Evolutionary conservation across 2,329 filamentous ascomycete genomes (phyloP), one percentile per base, ranked within the genome.

Genomic region (Trichophyton mentagrophytes): DNA sequence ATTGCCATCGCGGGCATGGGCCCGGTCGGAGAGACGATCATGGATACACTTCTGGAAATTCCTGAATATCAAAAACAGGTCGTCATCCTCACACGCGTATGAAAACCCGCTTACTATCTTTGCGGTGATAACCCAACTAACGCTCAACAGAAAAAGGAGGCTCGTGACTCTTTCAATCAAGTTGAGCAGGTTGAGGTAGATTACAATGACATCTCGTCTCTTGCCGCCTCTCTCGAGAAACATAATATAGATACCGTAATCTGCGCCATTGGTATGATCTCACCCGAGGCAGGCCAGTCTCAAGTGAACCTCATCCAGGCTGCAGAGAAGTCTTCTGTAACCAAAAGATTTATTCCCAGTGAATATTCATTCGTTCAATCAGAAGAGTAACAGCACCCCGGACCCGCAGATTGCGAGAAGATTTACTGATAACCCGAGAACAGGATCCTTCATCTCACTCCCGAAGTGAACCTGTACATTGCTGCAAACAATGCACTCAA

Each of bases 301-400:
- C 56, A 58, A 38, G 40, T 58, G 36, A 58, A 58, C 36, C 56
- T 58, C 56, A 58, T 58, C 8, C 20, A 58, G 42, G 56, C 56
- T 15, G 56, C 56, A 4, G 56, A 42, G 6, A 22, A 44, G 11
- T 42, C 56, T 13, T 20, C 56, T 27, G 20, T 25, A 36, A 58
- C 56, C 33, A 58, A 46, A 30, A n/a, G 56, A 42, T 58, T 58
- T 25, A 36, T 58, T 15, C 36, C 40, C 3, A 58, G 56, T 15
- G 56, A 46, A 25, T 58, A 58, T 25, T 42, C 36, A 15, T 58
- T 58, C 11, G 36, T 42, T 27, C 40, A 46, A 46, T 42, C 36
- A 15, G 56, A 58, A 58, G 56, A 58, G 56, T 58, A 42, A 42
- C 6, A 13, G 3, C 4, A 2, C 42, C 13, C 15, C 17, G 2